phyloP scores from a whole-genome alignment of 768 basidiomycete species.

The Phlegmacium glaucopus region DNA sequence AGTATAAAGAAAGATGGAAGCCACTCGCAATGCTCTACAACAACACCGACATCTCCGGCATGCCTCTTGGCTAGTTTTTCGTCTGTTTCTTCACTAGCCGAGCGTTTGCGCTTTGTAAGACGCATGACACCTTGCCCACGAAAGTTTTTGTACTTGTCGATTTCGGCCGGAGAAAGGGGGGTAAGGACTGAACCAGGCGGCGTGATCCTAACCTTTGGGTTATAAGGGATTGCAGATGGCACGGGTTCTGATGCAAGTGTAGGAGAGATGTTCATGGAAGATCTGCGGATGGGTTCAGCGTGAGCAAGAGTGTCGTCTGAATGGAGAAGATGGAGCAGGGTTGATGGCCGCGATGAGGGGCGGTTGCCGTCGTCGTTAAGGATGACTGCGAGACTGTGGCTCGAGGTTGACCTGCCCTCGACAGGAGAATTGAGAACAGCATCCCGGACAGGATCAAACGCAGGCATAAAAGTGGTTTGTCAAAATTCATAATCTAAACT shows the following conservation, averaged over 20 bases:
- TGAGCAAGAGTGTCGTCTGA: conserved; percentile 22
- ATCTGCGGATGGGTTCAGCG: conserved; percentile 23
- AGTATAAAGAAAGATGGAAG: conserved; percentile 5
- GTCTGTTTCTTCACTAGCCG: conserved; percentile 34
- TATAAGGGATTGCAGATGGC: conserved; percentile 47
- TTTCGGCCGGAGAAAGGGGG: conserved; percentile 62
- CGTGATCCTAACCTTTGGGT: conserved; percentile 58
- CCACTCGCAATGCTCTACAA: conserved; percentile 76
- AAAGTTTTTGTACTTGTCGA: conserved; percentile 54
- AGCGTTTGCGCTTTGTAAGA: conserved; percentile 54
- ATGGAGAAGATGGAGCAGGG: conserved; percentile 25
- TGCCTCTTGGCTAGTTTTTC: conserved; percentile 45
- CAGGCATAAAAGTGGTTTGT: conserved; percentile 47
- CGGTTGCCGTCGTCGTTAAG: conserved; percentile 45
- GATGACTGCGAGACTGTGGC: conserved; percentile 76
- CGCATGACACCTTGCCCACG: conserved; percentile 54
- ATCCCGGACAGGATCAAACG: conserved; percentile 86
- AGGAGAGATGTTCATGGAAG: conserved; percentile 25
- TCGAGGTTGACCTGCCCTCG: conserved; percentile 44
- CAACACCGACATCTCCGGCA: conserved; percentile 67
- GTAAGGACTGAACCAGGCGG: conserved; percentile 58
- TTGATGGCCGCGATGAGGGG: conserved; percentile 20
- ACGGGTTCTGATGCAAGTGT: conserved; percentile 8
- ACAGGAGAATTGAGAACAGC: conserved; percentile 79
- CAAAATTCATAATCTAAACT: conserved; percentile 12